These are phyloP conservation scores for Lasiosphaeria miniovina DNA, from an alignment of 495 filamentous ascomycete genomes.

Conservation along the genomic window DNA sequence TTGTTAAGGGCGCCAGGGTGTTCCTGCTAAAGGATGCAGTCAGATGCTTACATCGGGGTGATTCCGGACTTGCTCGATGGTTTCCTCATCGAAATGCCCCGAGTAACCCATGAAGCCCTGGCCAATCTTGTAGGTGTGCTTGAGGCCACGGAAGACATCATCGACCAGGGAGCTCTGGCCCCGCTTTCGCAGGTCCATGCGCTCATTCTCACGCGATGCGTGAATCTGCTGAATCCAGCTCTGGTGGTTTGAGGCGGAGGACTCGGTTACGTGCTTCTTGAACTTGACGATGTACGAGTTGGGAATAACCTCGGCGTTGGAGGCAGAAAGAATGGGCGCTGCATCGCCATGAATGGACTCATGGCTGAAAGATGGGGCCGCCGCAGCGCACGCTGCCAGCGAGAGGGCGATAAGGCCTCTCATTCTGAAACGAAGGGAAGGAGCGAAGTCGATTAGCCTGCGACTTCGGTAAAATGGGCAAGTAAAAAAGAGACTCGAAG, in stretches of 20 bases:
- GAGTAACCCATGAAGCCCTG: conserved; percentile 83
- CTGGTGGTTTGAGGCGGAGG: conserved; percentile 71
- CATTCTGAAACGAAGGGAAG: conserved; percentile 57
- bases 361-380: conserved; percentile 69
- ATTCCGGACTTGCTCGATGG: conserved; percentile 89
- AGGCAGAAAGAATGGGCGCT: conserved; percentile 83
- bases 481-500: conserved; percentile 24
- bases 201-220: conserved; percentile 52
- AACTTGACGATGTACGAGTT: conserved; percentile 98
- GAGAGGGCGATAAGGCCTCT: conserved; percentile 66
- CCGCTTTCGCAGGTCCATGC: conserved; percentile 84
- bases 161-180: conserved; percentile 69
- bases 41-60: conserved; percentile 85
- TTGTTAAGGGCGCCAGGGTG: not conserved
- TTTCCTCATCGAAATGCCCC: conserved; percentile 90
- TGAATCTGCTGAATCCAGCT: conserved; percentile 90
- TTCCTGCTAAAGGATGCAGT: not conserved
- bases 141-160: conserved; percentile 77
- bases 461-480: conserved; percentile 34
- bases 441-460: conserved; percentile 40
- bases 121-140: conserved; percentile 92
- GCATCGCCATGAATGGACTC: conserved; percentile 81
- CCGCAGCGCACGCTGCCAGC: conserved; percentile 64
- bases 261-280: conserved; percentile 83
- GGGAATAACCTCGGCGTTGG: conserved; percentile 68